Base-by-base conservation (phyloP, 2,329 filamentous ascomycete species). In the Raffaelea albimanens region DNA sequence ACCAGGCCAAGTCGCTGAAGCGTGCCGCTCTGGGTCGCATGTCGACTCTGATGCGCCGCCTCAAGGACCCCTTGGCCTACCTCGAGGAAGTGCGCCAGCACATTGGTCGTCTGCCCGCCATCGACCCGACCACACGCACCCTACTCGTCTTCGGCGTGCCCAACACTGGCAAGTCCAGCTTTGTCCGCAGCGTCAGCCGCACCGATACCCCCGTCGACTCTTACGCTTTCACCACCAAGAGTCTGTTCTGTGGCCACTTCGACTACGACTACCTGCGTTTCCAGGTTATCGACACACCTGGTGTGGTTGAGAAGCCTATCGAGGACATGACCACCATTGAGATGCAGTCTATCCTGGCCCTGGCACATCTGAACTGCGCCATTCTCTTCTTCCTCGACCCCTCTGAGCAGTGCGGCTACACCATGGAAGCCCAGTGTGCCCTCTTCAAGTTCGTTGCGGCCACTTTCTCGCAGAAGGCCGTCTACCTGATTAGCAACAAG, bases 271-370 rank as follows among this genome's bases (percentile, higher is more conserved):
- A 91, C 70, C 74, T 89, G 56, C 78, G 87, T 53, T 89, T 89
- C 70, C 85, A 90, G 54, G 57, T 59, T 21, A 96, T 98, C 58
- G 93, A 98, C 68, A 98, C 93, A 11, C 91, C 91, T n/a, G 93
- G 93, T 74, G 95, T 98, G 57, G 72, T 98, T 52, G 93, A 98
- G 59, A 93, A 98, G 65, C 90, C 91, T 33, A 80, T 98, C 9
- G 93, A 97, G 69, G 93, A 97, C 71, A 98, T 97, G 93, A 95
- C 96, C 71, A 97, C 93, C 3, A 98, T 98, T 62, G 93, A 98
- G 69, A 97, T 97, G 88, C 93, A 97, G 73, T 86, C 86, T 52
- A 96, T 98, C 57, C 97, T 91, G 18, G 93, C 94, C 11, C 95
- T 98, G 70, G 93, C 93, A 45, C 94, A 98, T 72, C 75, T 98